phyloP scores from a whole-genome alignment of 129 eudicot genomes.

The Tagetes patula region DNA sequence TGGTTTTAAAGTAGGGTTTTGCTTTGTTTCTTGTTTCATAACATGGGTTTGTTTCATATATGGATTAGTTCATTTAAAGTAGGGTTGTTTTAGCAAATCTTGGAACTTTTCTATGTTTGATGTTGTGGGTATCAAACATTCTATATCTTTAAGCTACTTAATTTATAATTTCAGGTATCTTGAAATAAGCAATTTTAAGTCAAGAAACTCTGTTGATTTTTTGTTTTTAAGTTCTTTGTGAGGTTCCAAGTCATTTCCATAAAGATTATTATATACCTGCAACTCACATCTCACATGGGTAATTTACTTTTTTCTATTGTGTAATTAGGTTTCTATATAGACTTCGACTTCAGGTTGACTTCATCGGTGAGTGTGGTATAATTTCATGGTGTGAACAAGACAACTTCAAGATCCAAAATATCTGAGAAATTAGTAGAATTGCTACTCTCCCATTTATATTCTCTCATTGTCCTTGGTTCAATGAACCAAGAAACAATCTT shows the following conservation, averaged over 20 bases:
- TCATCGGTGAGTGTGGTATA: conserved; percentile 33
- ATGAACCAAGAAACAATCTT: conserved; percentile 22
- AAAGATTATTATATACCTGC: conserved; percentile 21
- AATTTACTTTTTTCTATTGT: conserved; percentile 25
- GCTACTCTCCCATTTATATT: conserved; percentile 4
- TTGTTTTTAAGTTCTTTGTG: conserved; percentile 21
- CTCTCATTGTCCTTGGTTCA: conserved; percentile 27
- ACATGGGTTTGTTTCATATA: conserved; percentile 32
- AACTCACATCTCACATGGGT: conserved; percentile 30
- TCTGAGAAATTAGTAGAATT: conserved; percentile 13
- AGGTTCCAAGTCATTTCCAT: conserved; percentile 14
- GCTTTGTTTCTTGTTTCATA: conserved; percentile 30
- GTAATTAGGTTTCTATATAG: conserved; percentile 22
- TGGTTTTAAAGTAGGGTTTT: conserved; percentile 14
- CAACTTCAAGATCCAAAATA: conserved; percentile 20
- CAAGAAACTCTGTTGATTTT: conserved; percentile 11
- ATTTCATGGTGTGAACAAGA: conserved; percentile 30
- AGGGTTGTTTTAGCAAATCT: conserved; percentile 9
- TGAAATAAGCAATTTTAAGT: conserved; percentile 15
- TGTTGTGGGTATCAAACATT: conserved; percentile 1
- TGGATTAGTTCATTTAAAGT: conserved; percentile 17
- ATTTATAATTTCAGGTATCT: conserved; percentile 1
- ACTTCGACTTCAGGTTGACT: conserved; percentile 37
- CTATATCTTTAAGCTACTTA: conserved; percentile 1
- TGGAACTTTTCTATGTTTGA: conserved; percentile 14